Evolutionary conservation across 495 filamentous ascomycete genomes (phyloP), one percentile per base, ranked within the genome.

Genomic region (Talaromyces nanjingensis): DNA sequence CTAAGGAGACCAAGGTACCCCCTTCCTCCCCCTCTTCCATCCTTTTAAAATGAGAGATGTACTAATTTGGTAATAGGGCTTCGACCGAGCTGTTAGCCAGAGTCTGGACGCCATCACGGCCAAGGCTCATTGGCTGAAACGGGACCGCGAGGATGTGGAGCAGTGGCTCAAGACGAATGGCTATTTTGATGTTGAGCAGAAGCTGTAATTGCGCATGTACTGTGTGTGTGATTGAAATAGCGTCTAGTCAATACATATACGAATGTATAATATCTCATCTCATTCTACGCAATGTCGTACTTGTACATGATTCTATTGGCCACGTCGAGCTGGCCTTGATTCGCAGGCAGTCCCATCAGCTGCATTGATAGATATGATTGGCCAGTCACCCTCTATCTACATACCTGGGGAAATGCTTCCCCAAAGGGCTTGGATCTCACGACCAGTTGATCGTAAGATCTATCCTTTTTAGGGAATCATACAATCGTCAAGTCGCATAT

Each of bases 1-100:
- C 83, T 55, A 90, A 87, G 77, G 91, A 86, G 69, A 94, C 89
- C 39, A 96, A 91, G 79, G 89, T 83, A 67, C 65, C 20, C 24
- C 1, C 47, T 37, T n/a, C n/a, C n/a, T n/a, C n/a, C 65, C 2
- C 47, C 59, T 59, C 63, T n/a, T 6, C 52, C 52, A 14, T 63
- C 3, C 6, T 45, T 20, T 29, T 57, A 0, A 39, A 1, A 11
- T 25, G n/a, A 12, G 27, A 67, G 72, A 64, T 77, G 58, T 52
- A 18, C 22, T 5, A 64, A 31, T 47, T 37, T 3, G 45, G 45
- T 18, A 20, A 49, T 61, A 84, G 82, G 80, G 81, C 60, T 84
- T 78, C 68, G 84, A 87, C 71, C 82, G 84, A 64, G 80, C 81
- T 9, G 72, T 88, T 59, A 81, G 82, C 65, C 85, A 88, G 78